A percentile compares a stretch with the other conserved stretches of the same genome.
Conservation (phyloP, 2,329 filamentous ascomycete genomes). For the Aspergillus luchuensis region DNA sequence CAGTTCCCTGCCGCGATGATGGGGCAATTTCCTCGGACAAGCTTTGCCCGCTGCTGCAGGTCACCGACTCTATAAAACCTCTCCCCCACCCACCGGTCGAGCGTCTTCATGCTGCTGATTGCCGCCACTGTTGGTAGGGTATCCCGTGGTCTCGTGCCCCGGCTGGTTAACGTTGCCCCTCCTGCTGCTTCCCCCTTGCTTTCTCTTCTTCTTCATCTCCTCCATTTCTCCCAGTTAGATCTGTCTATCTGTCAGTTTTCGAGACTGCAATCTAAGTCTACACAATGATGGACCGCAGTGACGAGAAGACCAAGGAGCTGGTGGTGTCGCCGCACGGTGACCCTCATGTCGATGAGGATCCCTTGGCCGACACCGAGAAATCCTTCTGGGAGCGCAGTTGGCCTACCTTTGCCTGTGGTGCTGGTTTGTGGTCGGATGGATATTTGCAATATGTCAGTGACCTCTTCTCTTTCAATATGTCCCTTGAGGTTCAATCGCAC, state of each 20-base stretch:
- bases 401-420: constrained; percentile 84
- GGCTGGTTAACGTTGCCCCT: background rate
- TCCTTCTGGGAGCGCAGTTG: constrained; percentile 56
- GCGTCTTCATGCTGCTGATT: background rate
- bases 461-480: background rate
- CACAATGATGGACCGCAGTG: constrained; percentile 1
- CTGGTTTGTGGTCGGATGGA: constrained; percentile 86
- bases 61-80: too few species aligned
- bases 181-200: background rate
- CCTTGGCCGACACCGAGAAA: background rate
- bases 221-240: background rate
- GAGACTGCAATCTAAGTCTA: background rate
- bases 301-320: constrained; percentile 2
- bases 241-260: background rate
- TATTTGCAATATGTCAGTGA: constrained; percentile 53
- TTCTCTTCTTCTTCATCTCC: background rate
- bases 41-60: too few species aligned
- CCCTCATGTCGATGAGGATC: constrained; percentile 4
- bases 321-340: background rate
- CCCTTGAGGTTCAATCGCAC: background rate
- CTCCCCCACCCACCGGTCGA: too few species aligned
- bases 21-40: too few species aligned
- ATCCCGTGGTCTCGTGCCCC: background rate
- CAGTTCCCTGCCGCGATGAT: too few species aligned
- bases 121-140: background rate